Percentiles rank a stretch among this genome's conserved stretches.
Conservation (phyloP, 805 yeast genomes). For the Candida golubevii region DNA sequence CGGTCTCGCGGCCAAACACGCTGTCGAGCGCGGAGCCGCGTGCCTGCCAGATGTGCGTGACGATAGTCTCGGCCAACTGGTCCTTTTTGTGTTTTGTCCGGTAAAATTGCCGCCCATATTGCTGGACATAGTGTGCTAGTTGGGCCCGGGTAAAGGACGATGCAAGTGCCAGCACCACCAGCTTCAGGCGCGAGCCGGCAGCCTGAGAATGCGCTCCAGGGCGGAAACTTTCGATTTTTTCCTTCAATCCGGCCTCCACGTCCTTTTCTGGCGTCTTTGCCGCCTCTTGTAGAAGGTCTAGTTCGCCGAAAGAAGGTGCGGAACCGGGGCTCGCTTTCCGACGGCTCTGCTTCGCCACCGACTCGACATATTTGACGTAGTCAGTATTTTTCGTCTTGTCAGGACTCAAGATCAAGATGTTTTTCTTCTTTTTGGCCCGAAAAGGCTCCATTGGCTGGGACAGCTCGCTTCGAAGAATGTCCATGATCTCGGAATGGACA, state of each 20-base stretch:
- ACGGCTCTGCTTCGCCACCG: neutral
- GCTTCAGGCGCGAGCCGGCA: constrained; percentile 4
- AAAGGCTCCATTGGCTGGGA: neutral
- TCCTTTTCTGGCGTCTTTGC: neutral
- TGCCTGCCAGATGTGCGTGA: constrained; percentile 34
- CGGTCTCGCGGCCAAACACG: constrained; percentile 29
- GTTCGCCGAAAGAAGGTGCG: neutral
- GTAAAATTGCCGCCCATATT: neutral
- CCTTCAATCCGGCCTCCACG: neutral
- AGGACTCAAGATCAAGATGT: constrained; percentile 15
- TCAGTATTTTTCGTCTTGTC: constrained; percentile 15
- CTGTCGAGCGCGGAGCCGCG: constrained; percentile 18
- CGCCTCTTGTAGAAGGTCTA: neutral
- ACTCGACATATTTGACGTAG: constrained; percentile 4
- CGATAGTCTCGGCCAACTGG: constrained; percentile 23
- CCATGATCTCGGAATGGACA: constrained; percentile 5
- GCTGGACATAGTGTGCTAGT: constrained; percentile 8
- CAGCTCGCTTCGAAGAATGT: constrained; percentile 3
- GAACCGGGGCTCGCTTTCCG: neutral
- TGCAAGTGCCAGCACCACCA: constrained; percentile 6
- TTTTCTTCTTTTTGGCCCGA: constrained; percentile 3
- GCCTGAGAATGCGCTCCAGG: neutral
- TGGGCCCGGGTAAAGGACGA: constrained; percentile 15
- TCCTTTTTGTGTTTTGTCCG: constrained; percentile 12
- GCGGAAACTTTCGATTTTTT: constrained; percentile 6